A percentile compares a stretch with the other conserved stretches of the same genome.
These are phyloP conservation scores for Kappamyces sp. DNA, from an alignment of 192 early-diverging fungal genomes.

Conservation along the genomic window DNA sequence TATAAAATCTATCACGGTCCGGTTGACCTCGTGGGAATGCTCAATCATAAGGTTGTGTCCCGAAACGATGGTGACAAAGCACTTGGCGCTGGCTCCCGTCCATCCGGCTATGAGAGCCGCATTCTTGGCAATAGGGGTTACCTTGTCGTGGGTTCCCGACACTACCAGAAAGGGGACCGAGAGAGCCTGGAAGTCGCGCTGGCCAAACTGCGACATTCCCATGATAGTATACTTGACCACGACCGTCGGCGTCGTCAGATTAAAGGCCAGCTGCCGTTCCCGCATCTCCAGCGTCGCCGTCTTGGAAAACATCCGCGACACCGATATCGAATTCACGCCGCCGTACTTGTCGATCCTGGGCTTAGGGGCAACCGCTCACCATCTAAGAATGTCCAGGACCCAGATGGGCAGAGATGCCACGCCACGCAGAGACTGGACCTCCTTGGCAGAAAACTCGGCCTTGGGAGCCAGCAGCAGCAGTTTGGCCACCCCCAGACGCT, in stretches of 20 bases:
- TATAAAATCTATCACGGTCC: slow-evolving; percentile 1
- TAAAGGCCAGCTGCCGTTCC: slow-evolving; percentile 1
- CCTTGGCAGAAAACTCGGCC: neutral
- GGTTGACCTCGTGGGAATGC: neutral
- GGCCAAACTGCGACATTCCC: neutral
- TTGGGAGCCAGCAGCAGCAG: slow-evolving; percentile 3
- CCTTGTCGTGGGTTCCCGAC: neutral
- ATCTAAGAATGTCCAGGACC: neutral
- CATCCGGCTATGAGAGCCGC: neutral
- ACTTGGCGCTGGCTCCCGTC: neutral
- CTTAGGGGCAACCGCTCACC: neutral
- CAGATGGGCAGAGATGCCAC: neutral
- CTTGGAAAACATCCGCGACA: neutral
- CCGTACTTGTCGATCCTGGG: slow-evolving; percentile 1
- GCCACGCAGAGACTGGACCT: neutral
- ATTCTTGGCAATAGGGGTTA: neutral
- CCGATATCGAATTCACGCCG: neutral
- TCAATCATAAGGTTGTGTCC: slow-evolving; percentile 12
- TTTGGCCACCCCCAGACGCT: neutral
- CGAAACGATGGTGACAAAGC: neutral
- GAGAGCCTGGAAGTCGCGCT: neutral
- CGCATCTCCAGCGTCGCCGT: neutral
- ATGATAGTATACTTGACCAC: slow-evolving; percentile 3
- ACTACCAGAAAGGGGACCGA: neutral
- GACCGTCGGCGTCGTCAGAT: slow-evolving; percentile 1